Base-by-base conservation (phyloP, 2,329 filamentous ascomycete species). In the Cucurbitaria berberidis region DNA sequence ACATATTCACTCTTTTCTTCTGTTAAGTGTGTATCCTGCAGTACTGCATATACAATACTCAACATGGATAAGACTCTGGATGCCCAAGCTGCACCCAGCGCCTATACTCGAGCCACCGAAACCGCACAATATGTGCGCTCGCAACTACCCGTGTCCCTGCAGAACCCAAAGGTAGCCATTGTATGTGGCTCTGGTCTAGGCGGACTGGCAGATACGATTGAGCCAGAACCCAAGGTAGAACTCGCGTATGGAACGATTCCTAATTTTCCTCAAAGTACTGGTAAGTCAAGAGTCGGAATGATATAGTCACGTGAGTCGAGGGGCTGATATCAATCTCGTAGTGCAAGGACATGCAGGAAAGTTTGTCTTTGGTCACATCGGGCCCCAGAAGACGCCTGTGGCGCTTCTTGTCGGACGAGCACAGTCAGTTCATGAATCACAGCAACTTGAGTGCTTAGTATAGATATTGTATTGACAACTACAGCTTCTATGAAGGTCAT, bases 401-500 rank as follows among this genome's bases (percentile, higher is more conserved):
- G 83, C 87, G 24, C 77, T 88, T 62, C 82, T 89, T 73, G 84
- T 87, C 56, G 86, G 86, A 59, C 80, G 86, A 67, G 82, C 82
- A 62, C 86, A 88, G 85, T 87, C 57, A 80, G 84, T 79, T 48
- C 56, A 45, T 36, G 3, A 15, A 24, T 1, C 7, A 38, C 7
- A 2, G 19, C 24, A 22, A 21, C 36, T 10, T 11, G 35, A 32
- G 21, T 32, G 15, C 40, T 43, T 19, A 48, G 42, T 26, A 24
- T 24, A 19, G 6, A 18, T n/a, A 43, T 29, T 19, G 21, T 51
- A 63, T 57, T 70, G 45, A 70, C 41, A 48, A 45, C 15, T 21
- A 36, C 44, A 87, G 86, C 72, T 88, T 86, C 74, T 89, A 88
- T 67, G 86, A 89, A 74, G 86, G 86, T 29, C 83, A 89, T 66